Base-by-base conservation (phyloP, 2,329 filamentous ascomycete genomes). In the Fusarium fujikuroi region DNA sequence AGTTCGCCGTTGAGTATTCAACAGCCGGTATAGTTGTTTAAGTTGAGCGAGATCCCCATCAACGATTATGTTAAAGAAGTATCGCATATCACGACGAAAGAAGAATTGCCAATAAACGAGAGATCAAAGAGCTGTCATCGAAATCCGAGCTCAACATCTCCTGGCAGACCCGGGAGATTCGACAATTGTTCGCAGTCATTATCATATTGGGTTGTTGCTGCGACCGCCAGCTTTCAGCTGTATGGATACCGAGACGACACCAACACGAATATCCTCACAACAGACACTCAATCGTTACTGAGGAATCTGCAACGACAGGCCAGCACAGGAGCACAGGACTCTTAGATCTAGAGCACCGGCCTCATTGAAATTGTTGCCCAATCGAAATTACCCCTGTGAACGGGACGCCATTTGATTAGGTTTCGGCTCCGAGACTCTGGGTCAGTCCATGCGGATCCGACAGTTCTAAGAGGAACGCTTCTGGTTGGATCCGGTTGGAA, bases 41-140 rank as follows among this genome's bases (percentile, higher is more conserved):
- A 74, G 72, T 74, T 72, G 63, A 60, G 60, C 60, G 60, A 72
- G 69, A 66, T 72, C 69, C 72, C 72, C 72, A 37, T 66, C 63
- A 37, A 32, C 39, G 60, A 54, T 19, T 34, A 21, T 40, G 21
- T 37, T 28, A 47, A 47, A 56, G 25, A 39, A 72, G 49, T 40
- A 50, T 60, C 42, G 43, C 50, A 60, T 69, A 52, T 42, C 60
- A 69, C 57, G 50, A 61, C 59, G 52, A 28, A n/a, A 12, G 40
- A 68, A 36, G 49, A 69, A 50, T 43, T 43, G 36, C 25, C 10
- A 53, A 59, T 14, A 49, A 65, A 25, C 19, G 40, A 59, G 21
- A 39, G 28, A 68, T 65, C 42, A n/a, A 39, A 40, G 10, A 58
- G 11, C 37, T 63, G 18, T 34, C 16, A 28, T 25, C 21, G 10